Base-by-base conservation (phyloP, 768 basidiomycete species). In the Bullera alba region DNA sequence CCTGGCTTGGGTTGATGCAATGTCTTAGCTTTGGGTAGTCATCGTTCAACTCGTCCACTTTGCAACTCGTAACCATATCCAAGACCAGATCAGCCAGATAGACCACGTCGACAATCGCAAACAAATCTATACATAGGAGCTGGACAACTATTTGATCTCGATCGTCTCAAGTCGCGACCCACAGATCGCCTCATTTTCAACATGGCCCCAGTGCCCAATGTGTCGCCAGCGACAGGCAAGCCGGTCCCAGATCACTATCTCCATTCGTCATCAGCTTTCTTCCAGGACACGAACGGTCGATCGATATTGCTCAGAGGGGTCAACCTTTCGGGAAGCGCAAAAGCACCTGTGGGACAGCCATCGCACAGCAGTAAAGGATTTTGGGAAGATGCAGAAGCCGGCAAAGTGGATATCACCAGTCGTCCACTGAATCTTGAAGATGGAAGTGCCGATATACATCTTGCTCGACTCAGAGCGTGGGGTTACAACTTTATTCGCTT, bases 251-350 rank as follows among this genome's bases (percentile, higher is more conserved):
- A 45, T 2, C 28, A 67, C 56, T 74, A 70, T 52, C 60, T 74
- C 29, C 73, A 74, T 42, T 56, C 73, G 0, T 63, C 63, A 12
- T 55, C 63, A 14, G 45, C 64, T 51, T 51, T 67, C 51, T 72
- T 72, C 51, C 61, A 62, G 44, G 73, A 68, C 48, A 59, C 51
- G 5, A 25, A 55, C 14, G 56, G 63, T 26, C 61, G 60, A 38
- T 49, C 85, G 0, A 73, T 93, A 17, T 76, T 96, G 21, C 77
- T 99, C 0, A 81, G 92, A 48, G 93, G 93, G 22, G 86, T 96
- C 41, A 99, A 99, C 72, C 80, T 97, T 43, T 86, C 88, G 12
- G 89, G 88, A 15, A 83, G 87, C 0, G 81, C 85, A 39, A 99
- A 99, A 70, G 83, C 85, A 0, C 92, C 93, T 0, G 67, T 81